These are phyloP conservation scores for Parasarocladium wereldwijsianum DNA, from an alignment of 2,329 filamentous ascomycete species.

Conservation along the genomic window DNA sequence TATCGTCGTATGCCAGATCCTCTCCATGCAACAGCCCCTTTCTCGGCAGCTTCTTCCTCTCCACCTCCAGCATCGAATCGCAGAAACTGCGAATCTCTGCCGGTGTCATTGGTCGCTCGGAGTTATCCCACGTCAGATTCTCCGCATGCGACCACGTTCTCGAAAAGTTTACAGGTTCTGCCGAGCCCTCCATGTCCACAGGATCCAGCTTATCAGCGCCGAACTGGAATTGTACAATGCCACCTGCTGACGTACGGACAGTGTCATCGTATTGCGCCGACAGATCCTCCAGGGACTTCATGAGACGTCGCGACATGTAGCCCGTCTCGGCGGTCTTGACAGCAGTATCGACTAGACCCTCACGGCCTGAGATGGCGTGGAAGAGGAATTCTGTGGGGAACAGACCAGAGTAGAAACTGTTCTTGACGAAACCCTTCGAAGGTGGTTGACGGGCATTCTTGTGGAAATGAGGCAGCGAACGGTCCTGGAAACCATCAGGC, in stretches of 20 bases:
- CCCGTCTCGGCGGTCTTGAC: constrained; percentile 98
- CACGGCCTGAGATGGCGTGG: constrained; percentile 95
- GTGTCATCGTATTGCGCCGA: constrained; percentile 91
- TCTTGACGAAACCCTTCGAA: constrained; percentile 90
- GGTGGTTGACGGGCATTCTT: constrained; percentile 87
- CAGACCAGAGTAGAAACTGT: constrained; percentile 92
- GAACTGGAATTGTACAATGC: constrained; percentile 93
- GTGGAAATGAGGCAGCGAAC: constrained; percentile 86
- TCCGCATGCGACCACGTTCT: constrained; percentile 77
- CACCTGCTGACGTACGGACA: constrained; percentile 76
- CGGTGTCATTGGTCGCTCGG: constrained; percentile 58
- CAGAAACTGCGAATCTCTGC: constrained; percentile 58
- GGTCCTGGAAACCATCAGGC: constrained; percentile 88
- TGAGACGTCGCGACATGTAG: constrained; percentile 95
- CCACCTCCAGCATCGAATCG: constrained; percentile 48
- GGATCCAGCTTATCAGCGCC: constrained; percentile 93
- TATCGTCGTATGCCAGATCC: constrained; percentile 54
- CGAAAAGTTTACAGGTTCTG: constrained; percentile 81
- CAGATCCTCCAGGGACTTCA: constrained; percentile 95
- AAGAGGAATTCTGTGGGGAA: constrained; percentile 90
- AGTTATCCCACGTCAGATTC: constrained; percentile 64
- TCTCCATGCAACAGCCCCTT: constrained; percentile 47
- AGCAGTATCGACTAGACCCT: constrained; percentile 95
- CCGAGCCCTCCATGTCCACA: constrained; percentile 92
- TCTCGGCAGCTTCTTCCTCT: constrained; percentile 49